These are phyloP conservation scores for Petunia hybrid DNA, from an alignment of 305 asterid genomes.

Conservation along the genomic window DNA sequence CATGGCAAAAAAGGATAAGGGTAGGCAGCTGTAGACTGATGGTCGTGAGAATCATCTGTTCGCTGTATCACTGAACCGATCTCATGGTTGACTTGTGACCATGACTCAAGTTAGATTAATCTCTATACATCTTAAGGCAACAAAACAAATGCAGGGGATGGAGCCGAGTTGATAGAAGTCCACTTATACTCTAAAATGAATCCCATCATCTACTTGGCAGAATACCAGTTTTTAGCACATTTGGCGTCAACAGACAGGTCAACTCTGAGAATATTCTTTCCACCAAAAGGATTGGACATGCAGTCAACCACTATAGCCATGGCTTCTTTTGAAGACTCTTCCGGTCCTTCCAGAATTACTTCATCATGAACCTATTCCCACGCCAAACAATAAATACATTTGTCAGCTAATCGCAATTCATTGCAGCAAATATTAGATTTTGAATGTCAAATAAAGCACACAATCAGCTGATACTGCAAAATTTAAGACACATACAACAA, in stretches of 20 bases:
- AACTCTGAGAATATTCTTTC: conserved; percentile 78
- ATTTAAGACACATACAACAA: not conserved
- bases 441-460: not conserved
- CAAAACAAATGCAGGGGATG: conserved; percentile 4
- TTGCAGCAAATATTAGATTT: too few species aligned
- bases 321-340: conserved; percentile 85
- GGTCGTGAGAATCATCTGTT: not conserved
- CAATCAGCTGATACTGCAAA: not conserved
- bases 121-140: conserved; percentile 9
- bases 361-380: conserved; percentile 86
- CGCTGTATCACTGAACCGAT: not conserved
- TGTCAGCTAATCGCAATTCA: not conserved
- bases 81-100: not conserved
- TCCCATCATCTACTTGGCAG: conserved; percentile 72
- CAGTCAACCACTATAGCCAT: conserved; percentile 89
- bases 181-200: not conserved
- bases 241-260: conserved; percentile 95
- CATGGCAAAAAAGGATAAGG: not conserved
- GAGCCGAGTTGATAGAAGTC: conserved; percentile 2
- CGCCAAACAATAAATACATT: not conserved
- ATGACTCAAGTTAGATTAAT: conserved; percentile 2
- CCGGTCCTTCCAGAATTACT: conserved; percentile 94
- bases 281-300: conserved; percentile 90
- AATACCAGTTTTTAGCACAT: conserved; percentile 93
- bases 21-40: conserved; percentile 1